Evolutionary conservation across 305 asterid species (phyloP), one percentile per base, ranked within the genome.

Genomic region (Fraxinus xanthoxyloides): DNA sequence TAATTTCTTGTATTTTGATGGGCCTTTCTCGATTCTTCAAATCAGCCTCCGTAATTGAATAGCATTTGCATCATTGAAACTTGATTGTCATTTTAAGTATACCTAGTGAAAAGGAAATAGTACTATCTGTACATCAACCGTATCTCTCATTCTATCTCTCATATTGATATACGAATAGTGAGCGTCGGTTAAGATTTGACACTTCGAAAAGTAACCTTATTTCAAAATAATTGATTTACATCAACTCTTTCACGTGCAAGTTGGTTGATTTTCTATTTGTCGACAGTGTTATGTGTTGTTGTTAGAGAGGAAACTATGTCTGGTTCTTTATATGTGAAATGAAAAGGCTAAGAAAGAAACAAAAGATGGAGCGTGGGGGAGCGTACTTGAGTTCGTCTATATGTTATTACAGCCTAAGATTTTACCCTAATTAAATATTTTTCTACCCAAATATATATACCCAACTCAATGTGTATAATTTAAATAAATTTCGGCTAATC

Each of bases 181-280:
- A 15, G 23, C 4, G 21, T 48, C 61, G 61, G 21, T 8, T 15
- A 15, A 48, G 61, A 10, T 48, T 48, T 17, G 61, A 48, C 23
- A 1, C 13, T n/a, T 67, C 3, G 19, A 30, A 28, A 67, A 28
- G 4, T 28, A 4, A 12, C 15, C 19, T 65, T 65, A 12, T 67
- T 17, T 67, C 19, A 10, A 67, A 67, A 30, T 67, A 67, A 28
- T 4, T 28, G 89, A 79, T 72, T 83, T 88, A 77, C 51, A 40
- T 28, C 26, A 79, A 82, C 80, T 40, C 81, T 77, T 35, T 84
- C 91, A 85, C 91, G 85, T 84, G 89, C 81, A 79, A 77, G 63
- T 77, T 67, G 89, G 90, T 82, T 83, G 79, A 72, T 74, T 85
- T 85, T 85, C 67, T 34, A 82, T 83, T 80, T 32, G 69, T 36